phyloP scores from a whole-genome alignment of 2,329 filamentous ascomycete genomes.

The Paraphoma sp. region DNA sequence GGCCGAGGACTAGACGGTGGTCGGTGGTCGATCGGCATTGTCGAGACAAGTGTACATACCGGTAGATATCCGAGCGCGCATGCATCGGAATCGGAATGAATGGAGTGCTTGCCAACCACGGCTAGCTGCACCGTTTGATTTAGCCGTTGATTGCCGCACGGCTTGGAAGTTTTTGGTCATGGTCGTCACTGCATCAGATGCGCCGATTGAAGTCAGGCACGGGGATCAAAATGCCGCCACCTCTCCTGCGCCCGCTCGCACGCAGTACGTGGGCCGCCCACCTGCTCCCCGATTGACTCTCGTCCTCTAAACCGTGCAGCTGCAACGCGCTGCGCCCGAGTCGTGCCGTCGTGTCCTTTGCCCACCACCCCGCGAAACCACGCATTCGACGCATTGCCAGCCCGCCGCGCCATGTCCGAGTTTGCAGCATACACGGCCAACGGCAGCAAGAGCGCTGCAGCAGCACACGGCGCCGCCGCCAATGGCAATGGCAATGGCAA shows the following conservation, averaged over 20 bases:
- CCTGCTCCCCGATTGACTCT: conserved; percentile 33
- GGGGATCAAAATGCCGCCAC: conserved; percentile 31
- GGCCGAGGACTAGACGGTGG: conserved; percentile 37
- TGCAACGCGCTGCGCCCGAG: conserved; percentile 4
- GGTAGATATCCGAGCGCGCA: no score
- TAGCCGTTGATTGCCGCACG: conserved; percentile 1
- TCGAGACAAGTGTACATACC: no score
- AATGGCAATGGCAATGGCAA: conserved; percentile 30
- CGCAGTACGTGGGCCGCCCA: conserved; percentile 41
- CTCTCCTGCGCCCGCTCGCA: conserved; percentile 19
- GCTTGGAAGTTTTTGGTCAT: conserved; percentile 14
- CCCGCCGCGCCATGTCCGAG: conserved; percentile 37
- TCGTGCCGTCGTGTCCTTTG: conserved; percentile 12
- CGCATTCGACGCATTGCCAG: conserved; percentile 21
- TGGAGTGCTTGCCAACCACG: conserved; percentile 2
- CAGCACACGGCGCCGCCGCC: background rate
- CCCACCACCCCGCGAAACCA: conserved; percentile 14
- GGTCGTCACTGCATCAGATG: background rate
- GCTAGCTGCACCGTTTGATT: conserved; percentile 5
- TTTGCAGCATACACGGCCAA: conserved; percentile 40
- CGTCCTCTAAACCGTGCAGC: conserved; percentile 25
- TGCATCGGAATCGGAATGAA: background rate
- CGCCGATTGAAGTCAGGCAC: conserved; percentile 10
- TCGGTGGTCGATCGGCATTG: no score
- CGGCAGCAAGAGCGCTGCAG: conserved; percentile 19